Evolutionary conservation across 306 rosid species (phyloP), one percentile per base, ranked within the genome.

Genomic region (Senna siamea): DNA sequence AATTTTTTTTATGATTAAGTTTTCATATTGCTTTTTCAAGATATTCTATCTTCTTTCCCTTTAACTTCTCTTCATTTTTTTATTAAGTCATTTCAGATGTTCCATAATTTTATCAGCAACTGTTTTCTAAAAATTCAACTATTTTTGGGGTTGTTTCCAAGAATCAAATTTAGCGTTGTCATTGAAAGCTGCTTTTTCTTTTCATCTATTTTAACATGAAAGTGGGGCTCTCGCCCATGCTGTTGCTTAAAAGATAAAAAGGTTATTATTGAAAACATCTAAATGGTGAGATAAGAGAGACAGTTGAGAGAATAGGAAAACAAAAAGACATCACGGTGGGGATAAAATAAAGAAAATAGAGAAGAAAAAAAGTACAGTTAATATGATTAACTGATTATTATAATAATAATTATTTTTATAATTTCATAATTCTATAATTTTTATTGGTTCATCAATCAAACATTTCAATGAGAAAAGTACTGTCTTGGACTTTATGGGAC

Each of bases 161-260:
- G 47, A 72, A 69, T 30, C 50, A 72, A 71, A 23, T 59, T 56
- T 52, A 60, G 10, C 19, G 18, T 22, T 68, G 63, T 26, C 9
- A 59, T 44, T 55, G 30, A 28, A 51, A 57, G 37, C 6, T 59
- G 26, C 20, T 66, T 76, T 20, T 23, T 62, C 55, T 71, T 17
- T 52, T 20, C 23, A 18, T 73, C 58, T 46, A 34, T 69, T 30
- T 59, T 58, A 56, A 58, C 41, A 66, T 56, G 79, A 56, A 32
- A 59, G 52, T 56, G 32, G 64, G 30, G 46, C 28, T 11, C 64
- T 14, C 14, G 32, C 50, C 50, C 7, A 8, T 20, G 40, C 22
- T 15, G 44, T 19, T 44, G 50, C 46, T 5, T 60, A n/a, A 40
- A n/a, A 9, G 23, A 1, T 63, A 32, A n/a, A 40, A n/a, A 9